Conservation (phyloP, 2,329 filamentous ascomycete genomes). For the Cytospora schulzeri region DNA sequence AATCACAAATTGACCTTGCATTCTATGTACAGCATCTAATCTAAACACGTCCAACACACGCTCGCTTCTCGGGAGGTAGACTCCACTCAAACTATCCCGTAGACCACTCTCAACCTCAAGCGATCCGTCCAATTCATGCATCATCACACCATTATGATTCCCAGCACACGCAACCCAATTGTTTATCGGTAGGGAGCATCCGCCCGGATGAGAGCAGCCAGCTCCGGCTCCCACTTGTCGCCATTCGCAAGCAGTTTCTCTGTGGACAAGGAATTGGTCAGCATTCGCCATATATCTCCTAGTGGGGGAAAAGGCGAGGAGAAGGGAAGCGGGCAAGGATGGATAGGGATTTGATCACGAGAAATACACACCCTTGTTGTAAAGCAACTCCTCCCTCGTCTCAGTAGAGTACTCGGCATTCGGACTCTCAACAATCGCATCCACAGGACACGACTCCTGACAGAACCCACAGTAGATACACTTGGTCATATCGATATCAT, state of each 20-base stretch:
- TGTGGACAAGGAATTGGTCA: slow-evolving; percentile 35
- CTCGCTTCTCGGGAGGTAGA: neutral
- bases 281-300: slow-evolving; percentile 14
- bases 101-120: neutral
- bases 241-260: slow-evolving; percentile 88
- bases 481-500: slow-evolving; percentile 99
- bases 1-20: neutral
- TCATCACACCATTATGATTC: neutral
- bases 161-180: neutral
- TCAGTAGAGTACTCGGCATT: slow-evolving; percentile 66
- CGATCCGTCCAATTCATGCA: neutral
- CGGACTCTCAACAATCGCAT: slow-evolving; percentile 75
- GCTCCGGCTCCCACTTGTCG: slow-evolving; percentile 97
- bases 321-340: neutral
- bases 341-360: too few species aligned
- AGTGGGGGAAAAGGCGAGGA: neutral
- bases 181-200: slow-evolving; percentile 86
- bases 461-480: slow-evolving; percentile 99
- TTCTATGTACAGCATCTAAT: slow-evolving; percentile 9
- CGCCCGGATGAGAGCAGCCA: slow-evolving; percentile 87
- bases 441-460: slow-evolving; percentile 97
- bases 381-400: slow-evolving; percentile 87
- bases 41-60: slow-evolving; percentile 2
- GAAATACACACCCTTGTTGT: slow-evolving; percentile 74
- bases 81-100: neutral